Evolutionary conservation across 805 yeast species (phyloP), one percentile per base, ranked within the genome.

Genomic region (Myxozyma vanderwaltii): DNA sequence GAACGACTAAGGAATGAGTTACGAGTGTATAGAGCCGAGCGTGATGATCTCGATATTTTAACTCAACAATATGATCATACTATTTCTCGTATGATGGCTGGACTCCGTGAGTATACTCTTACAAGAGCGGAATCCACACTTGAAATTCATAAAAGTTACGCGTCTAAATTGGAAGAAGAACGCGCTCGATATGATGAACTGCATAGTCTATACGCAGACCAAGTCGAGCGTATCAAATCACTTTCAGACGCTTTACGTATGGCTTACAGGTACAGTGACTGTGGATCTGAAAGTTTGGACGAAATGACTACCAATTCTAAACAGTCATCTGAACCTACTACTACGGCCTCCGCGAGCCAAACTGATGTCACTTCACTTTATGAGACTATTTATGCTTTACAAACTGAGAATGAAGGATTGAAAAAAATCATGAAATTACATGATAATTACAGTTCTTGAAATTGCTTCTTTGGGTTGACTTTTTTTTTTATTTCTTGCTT

Each of bases 41-140:
- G 52, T 35, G 63, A 59, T 13, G 65, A 62, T 49, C 56, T 62
- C 23, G 65, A 62, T 24, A 27, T 58, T 5, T 40, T 62, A 3
- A 35, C 40, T 4, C 64, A 62, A 52, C 65, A 62, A 41, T 60
- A 52, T 36, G 65, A 62, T 23, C 53, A 54, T 48, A 60, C 64
- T 3, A 51, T 62, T 29, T 21, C 31, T 35, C 54, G 58, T n/a
- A 53, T 62, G 35, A 61, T 62, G 61, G 61, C 45, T 6, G 56
- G 51, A 8, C 17, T 62, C 17, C 55, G 65, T 8, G 55, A 55
- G 7, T 55, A 54, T 38, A 59, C 61, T 15, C 58, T 61, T 17
- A 29, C 46, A 2, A 54, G 57, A 15, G 49, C 58, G 5, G 57
- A 46, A 21, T 24, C 59, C 31, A 38, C 51, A 4, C 24, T 59